A percentile compares a stretch with the other conserved stretches of the same genome.
Conservation (phyloP, 2,329 filamentous ascomycete genomes). For the Kalaharituber pfeilii region DNA sequence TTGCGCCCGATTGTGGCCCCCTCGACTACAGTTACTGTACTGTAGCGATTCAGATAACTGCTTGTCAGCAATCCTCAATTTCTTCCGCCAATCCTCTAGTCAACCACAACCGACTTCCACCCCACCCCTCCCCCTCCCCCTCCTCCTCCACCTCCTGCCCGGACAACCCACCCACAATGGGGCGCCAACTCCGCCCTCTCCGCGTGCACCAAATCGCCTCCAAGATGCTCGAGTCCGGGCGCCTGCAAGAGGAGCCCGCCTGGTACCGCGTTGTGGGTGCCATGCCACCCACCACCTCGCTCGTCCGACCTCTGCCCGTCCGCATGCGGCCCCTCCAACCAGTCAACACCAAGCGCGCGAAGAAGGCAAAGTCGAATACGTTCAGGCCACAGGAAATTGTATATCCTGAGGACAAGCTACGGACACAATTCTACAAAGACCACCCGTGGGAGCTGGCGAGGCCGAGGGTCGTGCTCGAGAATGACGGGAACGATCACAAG, state of each 20-base stretch:
- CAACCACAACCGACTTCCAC: not conserved
- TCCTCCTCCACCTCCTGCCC: conserved; percentile 94
- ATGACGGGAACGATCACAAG: conserved; percentile 64
- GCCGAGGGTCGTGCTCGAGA: conserved; percentile 68
- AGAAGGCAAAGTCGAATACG: conserved; percentile 53
- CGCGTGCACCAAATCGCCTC: conserved; percentile 37
- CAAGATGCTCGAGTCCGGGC: conserved; percentile 32
- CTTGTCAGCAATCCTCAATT: too few relatives aligned
- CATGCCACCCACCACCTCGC: conserved; percentile 42
- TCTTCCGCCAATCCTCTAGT: too few relatives aligned
- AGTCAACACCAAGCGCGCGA: conserved; percentile 27
- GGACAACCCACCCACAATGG: conserved; percentile 42
- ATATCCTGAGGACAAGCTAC: conserved; percentile 70
- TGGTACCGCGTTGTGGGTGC: conserved; percentile 42
- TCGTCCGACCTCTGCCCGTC: conserved; percentile 34
- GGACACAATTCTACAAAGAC: conserved; percentile 70
- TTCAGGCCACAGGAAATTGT: conserved; percentile 62
- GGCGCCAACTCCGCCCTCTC: conserved; percentile 26
- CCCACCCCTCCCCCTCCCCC: conserved; percentile 47
- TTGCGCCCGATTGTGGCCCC: too few relatives aligned
- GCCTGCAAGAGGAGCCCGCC: conserved; percentile 30
- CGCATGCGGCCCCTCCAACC: conserved; percentile 30
- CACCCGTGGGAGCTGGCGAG: conserved; percentile 95
- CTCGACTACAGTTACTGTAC: too few relatives aligned
- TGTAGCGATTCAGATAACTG: too few relatives aligned